These are phyloP conservation scores for Phytophthora constricta DNA, from an alignment of 352 stramenopile genomes.

Conservation along the genomic window DNA sequence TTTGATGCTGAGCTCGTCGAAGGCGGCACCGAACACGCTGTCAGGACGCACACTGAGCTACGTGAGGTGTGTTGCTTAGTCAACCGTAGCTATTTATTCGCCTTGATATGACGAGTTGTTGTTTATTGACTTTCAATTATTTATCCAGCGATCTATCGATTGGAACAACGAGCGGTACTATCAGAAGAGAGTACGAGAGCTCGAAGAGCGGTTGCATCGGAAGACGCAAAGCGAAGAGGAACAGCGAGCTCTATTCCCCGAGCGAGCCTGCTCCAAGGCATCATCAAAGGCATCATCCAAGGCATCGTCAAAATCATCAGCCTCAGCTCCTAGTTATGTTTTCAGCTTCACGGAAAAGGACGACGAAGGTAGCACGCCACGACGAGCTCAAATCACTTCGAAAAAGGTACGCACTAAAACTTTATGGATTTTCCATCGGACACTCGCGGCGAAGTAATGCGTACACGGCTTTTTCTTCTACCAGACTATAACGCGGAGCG, in stretches of 20 bases:
- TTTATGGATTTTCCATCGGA: not conserved
- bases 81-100: too few relatives aligned
- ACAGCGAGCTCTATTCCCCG: constrained; percentile 30
- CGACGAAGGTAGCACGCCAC: not conserved
- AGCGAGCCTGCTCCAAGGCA: constrained; percentile 9
- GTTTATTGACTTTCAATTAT: too few relatives aligned
- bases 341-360: constrained; percentile 16
- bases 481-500: constrained; percentile 26
- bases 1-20: not conserved
- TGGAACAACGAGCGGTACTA: constrained; percentile 33
- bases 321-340: constrained; percentile 15
- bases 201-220: constrained; percentile 38
- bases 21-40: too few relatives aligned
- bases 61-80: constrained; percentile 15
- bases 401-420: constrained; percentile 23
- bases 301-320: constrained; percentile 17
- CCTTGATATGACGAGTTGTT: too few relatives aligned
- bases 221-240: constrained; percentile 40
- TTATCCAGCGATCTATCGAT: constrained; percentile 13
- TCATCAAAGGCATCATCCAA: constrained; percentile 11
- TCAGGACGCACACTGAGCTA: not conserved
- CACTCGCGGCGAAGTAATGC: not conserved
- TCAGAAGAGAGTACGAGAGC: constrained; percentile 28
- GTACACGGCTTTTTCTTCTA: not conserved
- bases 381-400: constrained; percentile 8